Evolutionary conservation across 2,329 filamentous ascomycete species (phyloP).

Genomic region (Dactylellina cionopaga): DNA sequence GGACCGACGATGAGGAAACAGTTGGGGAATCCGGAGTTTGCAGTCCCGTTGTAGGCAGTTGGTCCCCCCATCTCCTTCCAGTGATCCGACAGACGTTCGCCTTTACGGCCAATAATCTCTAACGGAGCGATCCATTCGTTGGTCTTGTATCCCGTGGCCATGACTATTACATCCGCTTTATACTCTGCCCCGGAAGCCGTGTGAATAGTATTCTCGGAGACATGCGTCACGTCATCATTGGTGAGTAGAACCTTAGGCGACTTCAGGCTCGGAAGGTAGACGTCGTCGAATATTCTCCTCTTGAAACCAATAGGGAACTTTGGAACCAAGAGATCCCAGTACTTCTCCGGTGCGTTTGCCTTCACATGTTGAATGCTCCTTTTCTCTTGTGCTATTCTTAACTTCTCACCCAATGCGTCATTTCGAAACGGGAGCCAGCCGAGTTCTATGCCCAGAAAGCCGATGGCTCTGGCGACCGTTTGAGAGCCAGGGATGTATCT

Average conservation of each 20-base stretch:
- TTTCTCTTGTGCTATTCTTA: constrained; percentile 62
- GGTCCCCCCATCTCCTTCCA: constrained; percentile 71
- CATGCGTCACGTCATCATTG: constrained; percentile 64
- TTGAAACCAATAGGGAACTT: constrained; percentile 73
- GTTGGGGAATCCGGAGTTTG: constrained; percentile 72
- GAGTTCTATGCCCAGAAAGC: constrained; percentile 62
- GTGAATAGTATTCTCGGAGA: constrained; percentile 63
- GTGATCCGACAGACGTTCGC: constrained; percentile 66
- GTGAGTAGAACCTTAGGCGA: constrained; percentile 67
- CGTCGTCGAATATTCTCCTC: constrained; percentile 69
- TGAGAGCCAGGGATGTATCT: constrained; percentile 66
- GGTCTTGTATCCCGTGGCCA: constrained; percentile 71
- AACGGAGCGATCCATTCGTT: constrained; percentile 68
- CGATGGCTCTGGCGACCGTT: constrained; percentile 62
- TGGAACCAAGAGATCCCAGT: constrained; percentile 71
- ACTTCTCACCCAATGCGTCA: constrained; percentile 59
- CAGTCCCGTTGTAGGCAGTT: constrained; percentile 70
- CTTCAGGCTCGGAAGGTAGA: constrained; percentile 68
- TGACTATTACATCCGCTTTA: constrained; percentile 70
- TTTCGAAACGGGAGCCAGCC: constrained; percentile 65
- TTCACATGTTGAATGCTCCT: constrained; percentile 64
- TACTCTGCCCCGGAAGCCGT: constrained; percentile 61
- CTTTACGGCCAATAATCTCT: constrained; percentile 65
- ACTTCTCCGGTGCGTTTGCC: constrained; percentile 67
- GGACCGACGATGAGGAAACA: constrained; percentile 71